phyloP scores from a whole-genome alignment of 2,329 filamentous ascomycete genomes.

The Bipolaris gigantea region DNA sequence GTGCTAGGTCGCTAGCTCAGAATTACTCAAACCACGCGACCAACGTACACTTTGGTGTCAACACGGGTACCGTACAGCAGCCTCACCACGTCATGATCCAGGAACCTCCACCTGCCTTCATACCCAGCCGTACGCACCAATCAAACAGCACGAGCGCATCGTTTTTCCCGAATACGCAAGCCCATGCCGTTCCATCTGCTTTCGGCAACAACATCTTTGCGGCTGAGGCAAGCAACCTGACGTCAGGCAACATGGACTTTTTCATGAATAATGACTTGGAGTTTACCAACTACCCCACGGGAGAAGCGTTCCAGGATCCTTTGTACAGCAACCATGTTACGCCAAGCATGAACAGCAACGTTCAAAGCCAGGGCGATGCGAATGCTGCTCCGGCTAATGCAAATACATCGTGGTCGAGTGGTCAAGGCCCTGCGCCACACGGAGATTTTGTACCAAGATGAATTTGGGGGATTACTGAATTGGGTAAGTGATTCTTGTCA shows the following conservation, averaged over 20 bases:
- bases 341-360: background rate
- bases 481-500: background rate
- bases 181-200: background rate
- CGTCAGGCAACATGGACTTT: background rate
- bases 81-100: background rate
- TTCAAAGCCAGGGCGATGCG: too few species aligned
- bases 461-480: background rate
- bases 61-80: background rate
- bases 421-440: background rate
- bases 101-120: background rate
- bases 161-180: background rate
- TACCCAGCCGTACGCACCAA: background rate
- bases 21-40: background rate
- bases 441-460: background rate
- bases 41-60: background rate
- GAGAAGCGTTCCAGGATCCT: background rate
- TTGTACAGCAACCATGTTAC: background rate
- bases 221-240: background rate
- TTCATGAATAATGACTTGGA: background rate
- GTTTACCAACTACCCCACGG: background rate
- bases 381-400: background rate
- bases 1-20: background rate
- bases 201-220: background rate
- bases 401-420: background rate
- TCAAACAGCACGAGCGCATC: background rate